Evolutionary conservation across 148 eudicot genomes (phyloP).

Genomic region (Suaeda aralocaspica): DNA sequence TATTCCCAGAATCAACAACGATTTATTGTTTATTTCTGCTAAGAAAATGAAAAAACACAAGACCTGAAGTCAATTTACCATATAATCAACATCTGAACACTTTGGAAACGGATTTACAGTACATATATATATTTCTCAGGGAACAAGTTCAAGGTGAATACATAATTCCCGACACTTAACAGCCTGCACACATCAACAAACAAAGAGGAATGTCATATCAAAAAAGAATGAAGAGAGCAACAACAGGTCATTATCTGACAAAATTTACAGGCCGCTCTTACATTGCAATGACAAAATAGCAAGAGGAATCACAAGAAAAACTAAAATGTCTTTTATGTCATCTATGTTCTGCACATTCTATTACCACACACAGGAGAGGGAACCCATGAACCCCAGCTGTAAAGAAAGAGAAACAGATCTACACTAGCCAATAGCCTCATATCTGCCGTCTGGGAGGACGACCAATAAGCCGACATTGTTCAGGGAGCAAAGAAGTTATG

Average conservation of each 20-base stretch:
- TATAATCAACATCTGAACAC: neutral
- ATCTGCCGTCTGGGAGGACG: constrained; percentile 44
- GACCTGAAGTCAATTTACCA: neutral
- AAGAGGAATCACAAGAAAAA: neutral
- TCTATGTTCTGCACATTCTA: constrained; percentile 34
- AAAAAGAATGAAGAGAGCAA: constrained; percentile 20
- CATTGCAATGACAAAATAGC: constrained; percentile 8
- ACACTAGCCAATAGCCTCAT: constrained; percentile 29
- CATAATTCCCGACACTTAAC: constrained; percentile 24
- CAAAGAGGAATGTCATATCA: neutral
- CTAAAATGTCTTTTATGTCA: neutral
- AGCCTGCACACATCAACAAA: constrained; percentile 19
- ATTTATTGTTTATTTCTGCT: neutral
- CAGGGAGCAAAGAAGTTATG: constrained; percentile 67
- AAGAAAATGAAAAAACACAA: neutral
- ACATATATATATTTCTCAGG: constrained; percentile 19
- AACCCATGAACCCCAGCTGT: constrained; percentile 10
- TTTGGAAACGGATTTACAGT: constrained; percentile 10
- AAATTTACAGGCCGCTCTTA: constrained; percentile 24
- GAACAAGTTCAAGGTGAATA: constrained; percentile 18
- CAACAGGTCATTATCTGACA: constrained; percentile 23
- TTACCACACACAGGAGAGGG: constrained; percentile 24
- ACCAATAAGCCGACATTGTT: constrained; percentile 96
- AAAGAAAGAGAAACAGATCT: constrained; percentile 4
- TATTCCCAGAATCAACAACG: neutral